Percentiles rank a stretch among this genome's conserved stretches.
These are phyloP conservation scores for Brassica rapa DNA, from an alignment of 345 rosid species.

Conservation along the genomic window DNA sequence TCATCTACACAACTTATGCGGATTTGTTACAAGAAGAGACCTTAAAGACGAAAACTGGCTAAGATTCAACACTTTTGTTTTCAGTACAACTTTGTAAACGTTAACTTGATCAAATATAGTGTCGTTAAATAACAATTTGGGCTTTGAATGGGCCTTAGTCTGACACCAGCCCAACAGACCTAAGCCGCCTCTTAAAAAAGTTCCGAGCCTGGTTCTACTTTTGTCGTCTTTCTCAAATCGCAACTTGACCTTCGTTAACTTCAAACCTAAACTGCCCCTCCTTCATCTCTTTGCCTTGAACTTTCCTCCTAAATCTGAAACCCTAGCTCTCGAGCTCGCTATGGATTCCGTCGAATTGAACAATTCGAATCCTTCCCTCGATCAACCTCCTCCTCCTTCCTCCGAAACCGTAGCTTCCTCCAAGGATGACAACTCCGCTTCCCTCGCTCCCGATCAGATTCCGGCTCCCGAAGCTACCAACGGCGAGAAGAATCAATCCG, in stretches of 20 bases:
- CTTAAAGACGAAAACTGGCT: too few species aligned
- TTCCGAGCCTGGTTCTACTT: background rate
- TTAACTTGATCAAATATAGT: background rate
- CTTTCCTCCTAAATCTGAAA: conserved; percentile 21
- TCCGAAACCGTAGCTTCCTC: background rate
- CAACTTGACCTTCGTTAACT: background rate
- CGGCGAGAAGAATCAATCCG: conserved; percentile 72
- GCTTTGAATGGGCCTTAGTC: conserved; percentile 2
- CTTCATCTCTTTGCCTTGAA: background rate
- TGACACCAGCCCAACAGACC: background rate
- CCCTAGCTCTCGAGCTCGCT: conserved; percentile 10
- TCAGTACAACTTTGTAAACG: background rate
- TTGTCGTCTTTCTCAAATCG: background rate
- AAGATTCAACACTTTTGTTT: too few species aligned
- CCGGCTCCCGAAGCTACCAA: conserved; percentile 14
- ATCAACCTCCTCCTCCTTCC: conserved; percentile 21
- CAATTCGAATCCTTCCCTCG: conserved; percentile 31
- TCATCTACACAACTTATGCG: background rate
- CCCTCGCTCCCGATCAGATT: conserved; percentile 26
- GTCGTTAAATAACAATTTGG: background rate
- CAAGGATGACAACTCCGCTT: background rate
- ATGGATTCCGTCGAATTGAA: conserved; percentile 46
- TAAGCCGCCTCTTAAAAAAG: background rate
- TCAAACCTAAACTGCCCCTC: background rate
- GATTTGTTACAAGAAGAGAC: too few species aligned